Evolutionary conservation across 768 basidiomycete species (phyloP).

Genomic region (Hemileccinum impolitum): DNA sequence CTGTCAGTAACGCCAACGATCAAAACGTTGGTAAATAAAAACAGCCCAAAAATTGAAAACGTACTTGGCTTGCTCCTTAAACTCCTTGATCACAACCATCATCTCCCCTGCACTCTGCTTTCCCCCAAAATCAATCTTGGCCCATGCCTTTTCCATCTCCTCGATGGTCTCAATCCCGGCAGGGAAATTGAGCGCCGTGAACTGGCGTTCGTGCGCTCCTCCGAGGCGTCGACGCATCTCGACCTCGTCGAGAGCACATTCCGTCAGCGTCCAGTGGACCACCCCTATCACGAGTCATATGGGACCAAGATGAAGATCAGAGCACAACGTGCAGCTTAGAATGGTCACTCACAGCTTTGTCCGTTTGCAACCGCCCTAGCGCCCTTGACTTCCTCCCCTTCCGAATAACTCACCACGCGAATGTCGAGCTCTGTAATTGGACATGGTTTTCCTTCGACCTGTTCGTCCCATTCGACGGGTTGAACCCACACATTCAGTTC

Average conservation of each 20-base stretch:
- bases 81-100: slow-evolving; percentile 1
- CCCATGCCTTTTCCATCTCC: slow-evolving; percentile 32
- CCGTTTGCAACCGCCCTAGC: slow-evolving; percentile 32
- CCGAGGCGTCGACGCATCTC: slow-evolving; percentile 38
- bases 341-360: slow-evolving; percentile 17
- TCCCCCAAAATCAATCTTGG: slow-evolving; percentile 28
- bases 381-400: slow-evolving; percentile 36
- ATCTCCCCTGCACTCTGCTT: slow-evolving; percentile 4
- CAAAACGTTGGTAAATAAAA: too few relatives aligned
- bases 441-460: slow-evolving; percentile 27
- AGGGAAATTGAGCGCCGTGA: slow-evolving; percentile 47
- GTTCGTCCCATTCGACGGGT: slow-evolving; percentile 48
- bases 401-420: slow-evolving; percentile 43
- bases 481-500: slow-evolving; percentile 66
- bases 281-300: slow-evolving; percentile 45
- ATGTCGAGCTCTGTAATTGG: slow-evolving; percentile 62
- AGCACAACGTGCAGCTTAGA: background rate
- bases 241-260: slow-evolving; percentile 30
- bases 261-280: slow-evolving; percentile 53
- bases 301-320: too few relatives aligned
- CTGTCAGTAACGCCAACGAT: too few relatives aligned
- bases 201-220: slow-evolving; percentile 40
- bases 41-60: too few relatives aligned
- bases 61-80: slow-evolving; percentile 4
- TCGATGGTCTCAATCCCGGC: slow-evolving; percentile 36